Conservation (phyloP, 2,329 filamentous ascomycete genomes). For the Penicillium sclerotiorum region DNA sequence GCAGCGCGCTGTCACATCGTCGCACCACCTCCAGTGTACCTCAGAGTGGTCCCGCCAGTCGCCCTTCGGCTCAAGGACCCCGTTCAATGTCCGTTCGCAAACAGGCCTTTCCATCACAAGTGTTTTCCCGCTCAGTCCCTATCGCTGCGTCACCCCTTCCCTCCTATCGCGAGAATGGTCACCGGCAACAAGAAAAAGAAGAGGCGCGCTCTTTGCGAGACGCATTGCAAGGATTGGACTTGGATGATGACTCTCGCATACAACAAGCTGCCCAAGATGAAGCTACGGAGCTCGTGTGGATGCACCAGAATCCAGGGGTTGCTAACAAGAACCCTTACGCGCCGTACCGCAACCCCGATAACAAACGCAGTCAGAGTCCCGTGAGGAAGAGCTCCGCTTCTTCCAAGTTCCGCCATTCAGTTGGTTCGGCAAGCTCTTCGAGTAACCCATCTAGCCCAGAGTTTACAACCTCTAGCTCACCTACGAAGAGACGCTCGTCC, state of each 20-base stretch:
- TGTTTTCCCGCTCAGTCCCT: conserved; percentile 29
- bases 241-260: conserved; percentile 57
- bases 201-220: conserved; percentile 59
- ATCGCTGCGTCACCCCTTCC: conserved; percentile 40
- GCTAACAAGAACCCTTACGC: conserved; percentile 53
- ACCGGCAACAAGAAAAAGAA: conserved; percentile 60
- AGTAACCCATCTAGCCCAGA: conserved; percentile 24
- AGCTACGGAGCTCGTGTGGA: conserved; percentile 66
- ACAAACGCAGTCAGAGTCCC: conserved; percentile 46
- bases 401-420: conserved; percentile 19
- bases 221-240: conserved; percentile 61
- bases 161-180: conserved; percentile 57
- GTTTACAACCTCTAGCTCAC: conserved; percentile 5
- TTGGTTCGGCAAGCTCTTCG: conserved; percentile 20
- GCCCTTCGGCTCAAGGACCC: conserved; percentile 44
- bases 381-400: conserved; percentile 19
- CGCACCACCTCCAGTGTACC: conserved; percentile 35
- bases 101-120: conserved; percentile 41
- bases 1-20: conserved; percentile 46
- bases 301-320: conserved; percentile 59
- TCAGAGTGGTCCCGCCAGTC: conserved; percentile 33
- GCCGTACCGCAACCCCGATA: conserved; percentile 49
- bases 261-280: conserved; percentile 63
- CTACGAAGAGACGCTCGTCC: conserved; percentile 21
- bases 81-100: conserved; percentile 34